phyloP scores from a whole-genome alignment of 805 yeast species.

The Metschnikowia cerradonensis region DNA sequence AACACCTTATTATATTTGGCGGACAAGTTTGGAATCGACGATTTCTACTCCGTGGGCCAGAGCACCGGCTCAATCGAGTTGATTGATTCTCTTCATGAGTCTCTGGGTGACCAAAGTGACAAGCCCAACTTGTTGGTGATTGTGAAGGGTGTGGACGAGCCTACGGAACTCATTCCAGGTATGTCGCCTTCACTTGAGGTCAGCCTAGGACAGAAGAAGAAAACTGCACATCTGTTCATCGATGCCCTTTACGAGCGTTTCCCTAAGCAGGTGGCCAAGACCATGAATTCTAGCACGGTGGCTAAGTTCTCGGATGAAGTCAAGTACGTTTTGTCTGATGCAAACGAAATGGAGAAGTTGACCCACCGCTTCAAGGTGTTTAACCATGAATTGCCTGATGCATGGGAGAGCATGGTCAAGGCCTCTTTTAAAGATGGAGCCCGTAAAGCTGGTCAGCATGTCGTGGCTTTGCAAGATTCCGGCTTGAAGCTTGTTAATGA shows the following conservation, averaged over 20 bases:
- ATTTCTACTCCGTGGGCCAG: conserved; percentile 26
- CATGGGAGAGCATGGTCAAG: conserved; percentile 33
- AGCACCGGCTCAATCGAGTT: conserved; percentile 29
- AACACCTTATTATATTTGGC: conserved; percentile 43
- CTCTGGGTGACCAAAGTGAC: conserved; percentile 4
- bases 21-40: conserved; percentile 41
- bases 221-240: conserved; percentile 10
- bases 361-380: conserved; percentile 23
- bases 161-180: conserved; percentile 24
- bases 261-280: conserved; percentile 19
- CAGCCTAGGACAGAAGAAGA: conserved; percentile 7
- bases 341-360: conserved; percentile 6
- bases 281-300: conserved; percentile 7
- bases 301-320: conserved; percentile 26
- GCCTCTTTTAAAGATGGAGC: conserved; percentile 6
- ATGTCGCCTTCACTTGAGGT: conserved; percentile 22
- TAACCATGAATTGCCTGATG: conserved; percentile 27
- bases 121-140: conserved; percentile 35
- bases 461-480: conserved; percentile 20
- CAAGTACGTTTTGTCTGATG: conserved; percentile 16
- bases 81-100: conserved; percentile 18
- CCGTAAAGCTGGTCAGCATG: conserved; percentile 10
- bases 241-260: conserved; percentile 16
- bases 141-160: conserved; percentile 40
- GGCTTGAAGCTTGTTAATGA: conserved; percentile 38